Base-by-base conservation (phyloP, 2,329 filamentous ascomycete species). In the Hypoxylon sp. region DNA sequence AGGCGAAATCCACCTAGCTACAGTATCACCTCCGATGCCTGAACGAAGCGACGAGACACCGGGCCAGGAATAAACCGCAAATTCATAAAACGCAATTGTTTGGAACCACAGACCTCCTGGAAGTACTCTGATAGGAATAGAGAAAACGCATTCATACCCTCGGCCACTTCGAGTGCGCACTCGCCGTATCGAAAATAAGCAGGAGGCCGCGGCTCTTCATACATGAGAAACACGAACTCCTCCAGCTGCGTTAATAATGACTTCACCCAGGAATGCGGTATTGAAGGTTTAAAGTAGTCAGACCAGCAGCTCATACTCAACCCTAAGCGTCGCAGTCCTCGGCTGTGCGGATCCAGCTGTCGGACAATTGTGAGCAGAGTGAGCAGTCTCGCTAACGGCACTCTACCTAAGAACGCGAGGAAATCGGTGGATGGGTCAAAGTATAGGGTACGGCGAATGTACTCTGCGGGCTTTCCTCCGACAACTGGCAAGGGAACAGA, bases 171-270 rank as follows among this genome's bases (percentile, higher is more conserved):
- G 2, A 78, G 65, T 3, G 71, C 62, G 5, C 74, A 74, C 19
- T 70, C 64, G n/a, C 75, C 76, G 5, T 69, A 68, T 6, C 43
- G 60, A 69, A 78, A 79, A n/a, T 46, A 46, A 0, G 51, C 28
- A 3, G 78, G 78, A 25, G 77, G 78, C 38, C 62, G 34, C 13
- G 65, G 61, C 17, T 76, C 75, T 5, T 61, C 50, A 43, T 78
- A 79, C 73, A 76, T 75, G 48, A 79, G 74, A 17, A 80, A 55
- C 14, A 74, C 70, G 36, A 79, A 67, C 62, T 78, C 73, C 0
- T 78, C 75, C 17, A 79, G 57, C 10, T 74, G 69, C 41, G 38
- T 55, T 45, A 79, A 74, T 7, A 75, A 49, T 14, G 62, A 70
- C 25, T 41, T 38, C 7, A 53, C 21, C 53, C 28, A 52, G 34